A percentile compares a stretch with the other conserved stretches of the same genome.
Conservation (phyloP, 306 rosid genomes). For the Nissolia schottii region DNA sequence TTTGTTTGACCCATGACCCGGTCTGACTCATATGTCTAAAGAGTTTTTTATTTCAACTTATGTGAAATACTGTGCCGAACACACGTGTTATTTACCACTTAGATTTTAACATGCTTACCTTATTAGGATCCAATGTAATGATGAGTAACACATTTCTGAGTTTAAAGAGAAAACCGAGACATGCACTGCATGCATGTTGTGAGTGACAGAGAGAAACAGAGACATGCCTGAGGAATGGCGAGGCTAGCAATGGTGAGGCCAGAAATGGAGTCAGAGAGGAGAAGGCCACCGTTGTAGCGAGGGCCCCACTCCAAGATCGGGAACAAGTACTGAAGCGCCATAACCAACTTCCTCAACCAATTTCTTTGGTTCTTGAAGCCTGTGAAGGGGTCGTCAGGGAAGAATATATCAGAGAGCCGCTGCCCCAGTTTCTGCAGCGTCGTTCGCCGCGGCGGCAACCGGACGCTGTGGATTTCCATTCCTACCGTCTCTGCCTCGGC, state of each 20-base stretch:
- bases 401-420: slow-evolving; percentile 69
- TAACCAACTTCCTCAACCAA: slow-evolving; percentile 38
- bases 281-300: slow-evolving; percentile 43
- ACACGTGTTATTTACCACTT: too few species aligned
- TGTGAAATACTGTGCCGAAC: too few species aligned
- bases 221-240: slow-evolving; percentile 90
- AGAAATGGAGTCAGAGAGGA: slow-evolving; percentile 69
- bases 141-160: too few species aligned
- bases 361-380: slow-evolving; percentile 68
- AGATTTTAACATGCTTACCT: too few species aligned
- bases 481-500: too few species aligned
- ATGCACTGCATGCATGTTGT: too few species aligned
- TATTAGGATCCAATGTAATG: too few species aligned
- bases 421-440: slow-evolving; percentile 55
- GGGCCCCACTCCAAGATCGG: slow-evolving; percentile 90
- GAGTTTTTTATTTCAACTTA: too few species aligned
- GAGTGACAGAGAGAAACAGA: too few species aligned
- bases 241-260: slow-evolving; percentile 98
- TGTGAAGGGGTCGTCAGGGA: slow-evolving; percentile 84
- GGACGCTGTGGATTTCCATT: slow-evolving; percentile 59
- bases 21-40: too few species aligned
- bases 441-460: slow-evolving; percentile 54
- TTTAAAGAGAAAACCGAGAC: too few species aligned
- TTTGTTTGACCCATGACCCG: too few species aligned
- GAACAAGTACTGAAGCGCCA: slow-evolving; percentile 60